Conservation (phyloP, 352 stramenopile species). For the Phytophthora hybrid region DNA sequence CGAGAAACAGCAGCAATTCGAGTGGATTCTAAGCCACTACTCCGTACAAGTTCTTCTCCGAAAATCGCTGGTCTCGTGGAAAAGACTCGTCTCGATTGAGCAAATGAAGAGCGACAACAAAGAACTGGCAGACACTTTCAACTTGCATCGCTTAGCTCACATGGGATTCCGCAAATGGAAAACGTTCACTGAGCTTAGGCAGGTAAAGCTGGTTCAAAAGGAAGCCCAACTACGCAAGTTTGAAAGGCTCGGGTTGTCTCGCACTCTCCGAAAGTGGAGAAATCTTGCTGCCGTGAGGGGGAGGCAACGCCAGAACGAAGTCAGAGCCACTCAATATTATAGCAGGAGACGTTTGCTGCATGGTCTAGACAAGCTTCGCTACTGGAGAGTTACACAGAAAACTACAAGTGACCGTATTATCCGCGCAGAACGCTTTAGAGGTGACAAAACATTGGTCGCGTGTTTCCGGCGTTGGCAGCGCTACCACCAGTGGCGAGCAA, state of each 20-base stretch:
- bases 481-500: slow-evolving; percentile 36
- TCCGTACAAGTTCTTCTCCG: slow-evolving; percentile 38
- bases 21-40: slow-evolving; percentile 43
- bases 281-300: slow-evolving; percentile 1
- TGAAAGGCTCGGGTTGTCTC: slow-evolving; percentile 18
- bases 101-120: slow-evolving; percentile 5
- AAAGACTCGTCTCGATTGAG: slow-evolving; percentile 15
- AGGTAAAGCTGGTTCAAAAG: slow-evolving; percentile 2
- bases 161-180: slow-evolving; percentile 18
- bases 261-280: slow-evolving; percentile 34
- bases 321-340: slow-evolving; percentile 10
- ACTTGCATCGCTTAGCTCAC: slow-evolving; percentile 17
- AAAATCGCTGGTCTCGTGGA: slow-evolving; percentile 33
- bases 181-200: slow-evolving; percentile 16
- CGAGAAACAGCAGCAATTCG: slow-evolving; percentile 36
- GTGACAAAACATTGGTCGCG: neutral
- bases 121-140: slow-evolving; percentile 21
- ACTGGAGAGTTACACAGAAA: slow-evolving; percentile 15
- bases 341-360: slow-evolving; percentile 10
- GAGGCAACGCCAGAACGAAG: slow-evolving; percentile 6
- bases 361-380: slow-evolving; percentile 16
- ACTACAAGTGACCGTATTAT: neutral
- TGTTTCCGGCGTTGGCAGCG: slow-evolving; percentile 37
- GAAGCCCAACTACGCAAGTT: neutral
- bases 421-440: slow-evolving; percentile 10